Evolutionary conservation across 2,329 filamentous ascomycete genomes (phyloP), one percentile per base, ranked within the genome.

Genomic region (Tolypocladium inflatum): DNA sequence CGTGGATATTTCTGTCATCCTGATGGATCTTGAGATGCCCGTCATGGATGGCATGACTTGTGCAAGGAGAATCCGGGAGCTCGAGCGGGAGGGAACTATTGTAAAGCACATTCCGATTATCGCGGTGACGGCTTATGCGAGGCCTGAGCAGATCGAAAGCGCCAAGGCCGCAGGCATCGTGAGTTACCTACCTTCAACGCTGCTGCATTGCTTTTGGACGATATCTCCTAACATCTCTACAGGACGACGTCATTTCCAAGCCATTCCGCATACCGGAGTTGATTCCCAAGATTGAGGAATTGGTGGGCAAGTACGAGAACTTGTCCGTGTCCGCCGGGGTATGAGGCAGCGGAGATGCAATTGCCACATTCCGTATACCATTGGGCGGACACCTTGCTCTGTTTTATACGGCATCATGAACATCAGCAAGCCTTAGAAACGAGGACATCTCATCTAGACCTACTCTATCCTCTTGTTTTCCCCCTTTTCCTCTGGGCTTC

Each of bases 11-110:
- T 83, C 84, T 10, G 78, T 91, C 52, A 85, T 92, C 15, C 71
- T 92, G 7, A 91, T 92, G 88, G 89, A 92, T 67, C 78, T 91
- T 54, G 88, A 91, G 66, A 92, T 92, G 89, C 89, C 89, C 1
- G 80, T 91, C 50, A 91, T 91, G 89, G 88, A 92, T 65, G 89
- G 89, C 41, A 82, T 89, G 70, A 87, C 87, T 2, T 90, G 88
- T 62, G 85, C 88, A 15, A 78, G 80, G 48, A 81, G 77, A 60
- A 91, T 93, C 56, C 80, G 89, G 21, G 80, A 87, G 60, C 75
- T 89, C 21, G 87, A 92, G 68, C 74, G 73, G 54, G 77, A 82
- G 56, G 83, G 84, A 23, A 81, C 78, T 38, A 80, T 89, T 54
- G 76, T 80, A 21, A 74, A 78, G 55, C 87, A 90, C 65, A 82